Percentiles rank a stretch among this genome's conserved stretches.
Evolutionary conservation across 2,329 filamentous ascomycete species (phyloP).

Genomic region (Diaporthe amygdali): DNA sequence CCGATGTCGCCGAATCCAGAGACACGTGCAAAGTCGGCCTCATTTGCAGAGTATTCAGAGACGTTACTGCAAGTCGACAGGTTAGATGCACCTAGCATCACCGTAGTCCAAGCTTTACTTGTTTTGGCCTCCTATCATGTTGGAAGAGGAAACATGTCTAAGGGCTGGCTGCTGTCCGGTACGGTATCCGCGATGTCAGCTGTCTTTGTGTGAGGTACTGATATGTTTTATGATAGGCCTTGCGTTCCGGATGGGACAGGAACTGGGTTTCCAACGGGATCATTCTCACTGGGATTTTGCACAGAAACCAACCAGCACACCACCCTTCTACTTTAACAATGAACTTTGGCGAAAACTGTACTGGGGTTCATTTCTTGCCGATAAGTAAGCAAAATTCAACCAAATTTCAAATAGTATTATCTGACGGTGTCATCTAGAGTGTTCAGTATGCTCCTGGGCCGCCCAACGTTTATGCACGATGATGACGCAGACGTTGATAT

Average conservation of each 20-base stretch:
- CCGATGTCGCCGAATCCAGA: background rate
- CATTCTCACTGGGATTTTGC: background rate
- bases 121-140: background rate
- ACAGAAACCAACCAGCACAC: background rate
- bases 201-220: background rate
- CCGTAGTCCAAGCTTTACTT: background rate
- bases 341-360: constrained; percentile 1
- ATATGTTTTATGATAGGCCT: constrained; percentile 20
- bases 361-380: background rate
- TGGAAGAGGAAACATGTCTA: background rate
- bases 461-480: background rate
- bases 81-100: background rate
- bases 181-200: background rate
- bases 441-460: background rate
- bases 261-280: constrained; percentile 25
- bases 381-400: background rate
- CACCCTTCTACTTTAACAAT: background rate
- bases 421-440: background rate
- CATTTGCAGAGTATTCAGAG: background rate
- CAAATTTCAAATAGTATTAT: background rate
- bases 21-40: background rate
- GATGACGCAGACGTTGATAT: background rate
- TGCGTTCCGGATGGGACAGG: constrained; percentile 28
- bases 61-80: background rate
- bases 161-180: constrained; percentile 1